Evolutionary conservation across 2,329 filamentous ascomycete species (phyloP), one percentile per base, ranked within the genome.

Genomic region (Calonectria fujianensis): DNA sequence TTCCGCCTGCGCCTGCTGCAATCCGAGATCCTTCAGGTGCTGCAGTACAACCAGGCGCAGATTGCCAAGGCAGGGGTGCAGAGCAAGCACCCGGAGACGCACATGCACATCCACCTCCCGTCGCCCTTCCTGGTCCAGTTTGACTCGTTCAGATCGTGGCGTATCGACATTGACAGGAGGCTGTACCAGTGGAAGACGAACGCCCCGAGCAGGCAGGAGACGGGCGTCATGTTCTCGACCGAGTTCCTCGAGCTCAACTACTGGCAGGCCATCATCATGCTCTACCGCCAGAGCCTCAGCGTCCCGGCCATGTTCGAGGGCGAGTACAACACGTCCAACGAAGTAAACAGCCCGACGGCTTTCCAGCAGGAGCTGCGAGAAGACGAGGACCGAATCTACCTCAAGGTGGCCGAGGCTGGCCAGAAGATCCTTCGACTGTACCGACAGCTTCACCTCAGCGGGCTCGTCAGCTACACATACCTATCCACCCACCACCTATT

Each of bases 251-350:
- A 98, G 80, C 89, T 98, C 75, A 98, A 98, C 84, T 98, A 98
- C 85, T 98, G 96, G 96, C 96, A 98, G 84, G 95, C 96, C 4
- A 93, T 98, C 75, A 97, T 98, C 78, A 96, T 98, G 93, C 90
- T 98, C 27, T 98, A 98, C 84, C 90, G 96, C 70, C 96, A 98
- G 84, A 97, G 96, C 84, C 85, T 98, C 75, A 94, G 95, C 64
- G 95, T 98, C 24, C 96, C 96, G 0, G 92, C 94, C 51, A 92
- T 96, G 81, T 92, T 98, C 73, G 95, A 96, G 69, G 93, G 93
- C 69, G 96, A 98, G 85, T 92, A 93, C 79, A 90, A 91, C 79
- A 91, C 91, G 2, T 90, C 91, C 6, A 90, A 90, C 74, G 92
- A 93, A 79, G 91, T 93, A 39, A 90, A 92, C 79, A 92, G 90